Evolutionary conservation across 2,329 filamentous ascomycete species (phyloP), one percentile per base, ranked within the genome.

Genomic region (Scedosporium boydii): DNA sequence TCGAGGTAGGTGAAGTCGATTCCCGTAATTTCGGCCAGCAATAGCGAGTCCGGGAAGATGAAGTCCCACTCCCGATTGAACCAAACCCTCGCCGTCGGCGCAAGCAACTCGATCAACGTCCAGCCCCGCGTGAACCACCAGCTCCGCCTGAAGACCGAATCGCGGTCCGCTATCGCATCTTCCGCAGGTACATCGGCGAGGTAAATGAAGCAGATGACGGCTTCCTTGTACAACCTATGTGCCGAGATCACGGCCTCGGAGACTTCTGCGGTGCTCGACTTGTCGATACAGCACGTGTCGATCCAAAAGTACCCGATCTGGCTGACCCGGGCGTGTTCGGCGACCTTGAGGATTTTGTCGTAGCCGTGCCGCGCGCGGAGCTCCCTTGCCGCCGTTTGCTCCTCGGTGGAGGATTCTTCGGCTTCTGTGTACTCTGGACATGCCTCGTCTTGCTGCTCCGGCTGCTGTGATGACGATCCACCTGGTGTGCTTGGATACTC

Each of bases 51-150:
- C 2, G 65, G 46, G 68, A 69, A 72, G 29, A 34, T 64, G 62
- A 44, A 70, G n/a, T 70, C 70, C 10, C 67, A 65, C 6, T 70
- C 61, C 18, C 67, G 65, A 5, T 61, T 58, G 4, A 60, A 63
- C 51, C 58, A 63, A 9, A 60, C 27, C 21, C 58, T 44, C 10
- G 58, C 51, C 38, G 58, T 60, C n/a, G 70, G 70, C 2, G 70
- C 70, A 6, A 72, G 69, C 14, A 72, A 65, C 60, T 72, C 70
- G 27, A 72, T 68, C 10, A 72, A 64, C 5, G 65, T 74, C 70
- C 66, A 74, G 6, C 68, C 70, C 63, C 67, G 67, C 18, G 64
- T 66, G 14, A 69, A 70, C 68, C 70, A 72, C 21, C 68, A 62
- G 51, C 60, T 62, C 21, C 58, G 26, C 18, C 65, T 63, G 18